Evolutionary conservation across 768 basidiomycete species (phyloP).

Genomic region (Tricholomella constricta): DNA sequence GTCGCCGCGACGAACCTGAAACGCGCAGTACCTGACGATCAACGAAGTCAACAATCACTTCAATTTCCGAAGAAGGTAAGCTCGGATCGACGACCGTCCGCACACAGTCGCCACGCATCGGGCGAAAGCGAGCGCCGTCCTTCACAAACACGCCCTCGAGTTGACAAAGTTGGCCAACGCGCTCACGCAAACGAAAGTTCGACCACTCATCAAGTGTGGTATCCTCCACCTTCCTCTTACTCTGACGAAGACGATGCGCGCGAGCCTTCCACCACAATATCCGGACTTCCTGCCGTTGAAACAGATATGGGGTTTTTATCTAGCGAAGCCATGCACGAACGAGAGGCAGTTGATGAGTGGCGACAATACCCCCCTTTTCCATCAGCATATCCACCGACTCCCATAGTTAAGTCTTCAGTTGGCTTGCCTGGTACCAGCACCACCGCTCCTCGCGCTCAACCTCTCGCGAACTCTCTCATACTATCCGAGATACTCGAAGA

Average conservation of each 20-base stretch:
- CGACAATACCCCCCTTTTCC: constrained; percentile 73
- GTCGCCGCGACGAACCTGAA: not conserved
- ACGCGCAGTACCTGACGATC: constrained; percentile 1
- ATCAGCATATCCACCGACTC: constrained; percentile 76
- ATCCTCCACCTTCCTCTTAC: constrained; percentile 55
- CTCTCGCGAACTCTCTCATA: constrained; percentile 17
- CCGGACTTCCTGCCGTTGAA: constrained; percentile 5
- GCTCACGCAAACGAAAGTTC: constrained; percentile 5
- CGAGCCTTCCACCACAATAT: constrained; percentile 12
- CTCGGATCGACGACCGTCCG: not conserved
- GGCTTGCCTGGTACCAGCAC: constrained; percentile 21
- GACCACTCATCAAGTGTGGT: constrained; percentile 53
- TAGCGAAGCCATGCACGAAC: constrained; percentile 10
- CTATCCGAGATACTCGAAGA: constrained; percentile 44
- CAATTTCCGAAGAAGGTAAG: constrained; percentile 14
- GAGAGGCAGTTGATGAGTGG: constrained; percentile 62
- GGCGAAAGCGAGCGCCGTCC: not conserved
- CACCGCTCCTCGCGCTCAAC: not conserved
- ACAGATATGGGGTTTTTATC: not conserved
- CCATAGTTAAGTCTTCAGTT: constrained; percentile 41
- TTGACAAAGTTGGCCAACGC: constrained; percentile 13
- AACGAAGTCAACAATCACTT: constrained; percentile 3
- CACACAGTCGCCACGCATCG: constrained; percentile 2
- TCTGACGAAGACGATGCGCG: constrained; percentile 33
- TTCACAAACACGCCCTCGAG: constrained; percentile 4